Evolutionary conservation across 768 basidiomycete genomes (phyloP), one percentile per base, ranked within the genome.

Genomic region (Atractiella rhizophila): DNA sequence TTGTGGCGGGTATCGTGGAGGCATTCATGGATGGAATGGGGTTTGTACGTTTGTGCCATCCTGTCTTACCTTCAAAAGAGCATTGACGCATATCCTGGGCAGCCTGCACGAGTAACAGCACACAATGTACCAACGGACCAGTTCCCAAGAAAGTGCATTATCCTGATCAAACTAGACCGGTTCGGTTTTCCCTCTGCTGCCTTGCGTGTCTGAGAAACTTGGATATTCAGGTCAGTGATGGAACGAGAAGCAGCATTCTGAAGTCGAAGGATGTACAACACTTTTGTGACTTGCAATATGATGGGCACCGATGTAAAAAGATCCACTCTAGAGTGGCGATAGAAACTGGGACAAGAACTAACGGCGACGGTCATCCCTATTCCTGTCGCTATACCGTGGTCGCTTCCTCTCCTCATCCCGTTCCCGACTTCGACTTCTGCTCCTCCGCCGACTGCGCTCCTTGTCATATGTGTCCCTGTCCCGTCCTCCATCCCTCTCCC

Each of bases 101-200:
- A 96, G 88, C 88, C 91, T 23, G 83, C 88, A 8, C 68, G 88
- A 51, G 91, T 96, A 23, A 96, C 91, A 0, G 85, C 88, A 0
- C 91, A 96, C 56, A 75, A 74, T 43, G 88, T 91, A 1, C 77
- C 85, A 4, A 81, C 69, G 0, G 63, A 74, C 9, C 73, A 76
- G 43, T 69, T 66, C 53, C 81, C 86, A 3, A 70, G 71, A 37
- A 70, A 85, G 39, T 91, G 76, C 4, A 88, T 86, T n/a, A 85
- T 98, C 43, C 69, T 98, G 39, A 88, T 98, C 63, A 96, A 96
- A 61, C 64, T 96, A 45, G 83, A 94, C 60, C n/a, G n/a, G n/a
- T n/a, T n/a, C n/a, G n/a, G n/a, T n/a, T n/a, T n/a, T n/a, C n/a
- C n/a, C n/a, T n/a, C n/a, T n/a, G n/a, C n/a, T n/a, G n/a, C n/a